Evolutionary conservation across 345 rosid species (phyloP).

Genomic region (Sonneratia alba): DNA sequence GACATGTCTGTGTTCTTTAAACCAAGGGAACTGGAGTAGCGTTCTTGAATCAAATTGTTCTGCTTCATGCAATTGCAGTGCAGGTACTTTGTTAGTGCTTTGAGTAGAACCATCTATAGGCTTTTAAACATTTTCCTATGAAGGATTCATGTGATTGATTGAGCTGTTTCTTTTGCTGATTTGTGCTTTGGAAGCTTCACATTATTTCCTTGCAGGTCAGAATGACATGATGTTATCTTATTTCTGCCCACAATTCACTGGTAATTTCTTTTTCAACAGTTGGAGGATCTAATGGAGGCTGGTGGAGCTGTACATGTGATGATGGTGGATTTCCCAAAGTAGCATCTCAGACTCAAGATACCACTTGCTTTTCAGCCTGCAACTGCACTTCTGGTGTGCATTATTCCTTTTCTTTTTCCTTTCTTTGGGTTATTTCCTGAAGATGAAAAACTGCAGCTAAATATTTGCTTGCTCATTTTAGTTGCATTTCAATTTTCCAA

Average conservation of each 20-base stretch:
- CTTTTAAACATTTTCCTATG: background rate
- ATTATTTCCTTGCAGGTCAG: background rate
- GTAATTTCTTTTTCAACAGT: conserved; percentile 19
- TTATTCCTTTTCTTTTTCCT: background rate
- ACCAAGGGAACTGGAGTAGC: conserved; percentile 34
- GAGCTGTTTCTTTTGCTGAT: background rate
- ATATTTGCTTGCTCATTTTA: background rate
- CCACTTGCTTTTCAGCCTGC: conserved; percentile 73
- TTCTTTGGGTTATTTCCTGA: background rate
- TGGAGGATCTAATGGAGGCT: conserved; percentile 27
- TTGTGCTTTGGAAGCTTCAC: background rate
- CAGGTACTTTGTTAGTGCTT: conserved; percentile 28
- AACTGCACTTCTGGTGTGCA: conserved; percentile 77
- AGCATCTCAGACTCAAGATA: conserved; percentile 26
- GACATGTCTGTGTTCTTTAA: conserved; percentile 56
- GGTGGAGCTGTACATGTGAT: conserved; percentile 68
- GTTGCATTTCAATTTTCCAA: conserved; percentile 12
- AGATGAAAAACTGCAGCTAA: background rate
- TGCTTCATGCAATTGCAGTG: conserved; percentile 68
- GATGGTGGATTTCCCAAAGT: conserved; percentile 66
- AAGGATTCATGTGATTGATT: no score
- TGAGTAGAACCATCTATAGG: background rate
- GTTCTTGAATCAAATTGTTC: conserved; percentile 58
- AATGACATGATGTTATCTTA: background rate
- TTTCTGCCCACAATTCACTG: conserved; percentile 2